Conservation (phyloP, 164 flowering plant genomes). For the Macadamia integrifolia region DNA sequence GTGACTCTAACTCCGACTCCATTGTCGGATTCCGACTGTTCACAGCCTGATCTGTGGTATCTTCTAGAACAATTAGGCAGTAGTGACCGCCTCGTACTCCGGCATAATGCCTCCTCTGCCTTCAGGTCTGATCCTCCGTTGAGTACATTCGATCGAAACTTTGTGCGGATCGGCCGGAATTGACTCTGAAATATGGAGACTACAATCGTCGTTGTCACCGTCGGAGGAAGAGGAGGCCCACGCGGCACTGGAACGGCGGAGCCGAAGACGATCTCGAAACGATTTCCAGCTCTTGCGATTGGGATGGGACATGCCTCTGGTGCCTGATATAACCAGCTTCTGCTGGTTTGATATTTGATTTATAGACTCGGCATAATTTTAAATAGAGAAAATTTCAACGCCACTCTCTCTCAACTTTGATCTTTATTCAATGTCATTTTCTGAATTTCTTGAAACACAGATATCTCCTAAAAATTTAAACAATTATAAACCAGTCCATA, state of each 20-base stretch:
- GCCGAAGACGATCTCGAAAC: slow-evolving; percentile 50
- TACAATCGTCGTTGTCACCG: neutral
- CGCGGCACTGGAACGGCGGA: slow-evolving; percentile 42
- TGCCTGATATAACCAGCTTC: slow-evolving; percentile 8
- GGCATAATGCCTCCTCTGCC: neutral
- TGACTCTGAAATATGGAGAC: neutral
- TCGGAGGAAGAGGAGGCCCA: slow-evolving; percentile 36
- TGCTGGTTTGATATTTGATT: too few species aligned
- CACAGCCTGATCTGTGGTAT: too few species aligned
- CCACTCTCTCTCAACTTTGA: too few species aligned
- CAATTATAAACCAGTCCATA: too few species aligned
- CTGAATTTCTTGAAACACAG: too few species aligned
- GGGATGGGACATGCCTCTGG: slow-evolving; percentile 10
- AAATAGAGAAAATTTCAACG: too few species aligned
- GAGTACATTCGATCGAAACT: neutral
- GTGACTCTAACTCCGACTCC: too few species aligned
- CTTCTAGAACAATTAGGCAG: neutral
- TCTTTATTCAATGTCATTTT: too few species aligned
- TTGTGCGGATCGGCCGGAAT: neutral
- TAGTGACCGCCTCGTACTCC: neutral
- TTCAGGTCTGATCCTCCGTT: neutral
- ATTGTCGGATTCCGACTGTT: too few species aligned
- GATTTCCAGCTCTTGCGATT: slow-evolving; percentile 43
- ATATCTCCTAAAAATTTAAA: too few species aligned
- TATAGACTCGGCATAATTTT: too few species aligned